Evolutionary conservation across 2,329 filamentous ascomycete genomes (phyloP).

Genomic region (Penicillium paneum): DNA sequence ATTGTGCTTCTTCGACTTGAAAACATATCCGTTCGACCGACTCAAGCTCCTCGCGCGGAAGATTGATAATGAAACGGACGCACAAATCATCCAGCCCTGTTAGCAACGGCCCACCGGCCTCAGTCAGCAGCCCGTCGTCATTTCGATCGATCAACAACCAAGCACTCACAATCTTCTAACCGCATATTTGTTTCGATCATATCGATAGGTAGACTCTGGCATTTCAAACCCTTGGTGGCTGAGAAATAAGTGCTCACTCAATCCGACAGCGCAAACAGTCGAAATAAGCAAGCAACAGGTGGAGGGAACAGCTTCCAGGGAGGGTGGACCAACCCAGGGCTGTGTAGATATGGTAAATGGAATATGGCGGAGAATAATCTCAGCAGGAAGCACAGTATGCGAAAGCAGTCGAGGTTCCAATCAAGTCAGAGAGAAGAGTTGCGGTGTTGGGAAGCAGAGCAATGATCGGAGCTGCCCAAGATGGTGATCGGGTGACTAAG

Average conservation of each 20-base stretch:
- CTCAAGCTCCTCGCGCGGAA: conserved; percentile 84
- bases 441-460: conserved; percentile 8
- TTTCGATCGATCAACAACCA: neutral
- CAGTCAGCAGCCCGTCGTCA: conserved; percentile 22
- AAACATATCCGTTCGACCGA: conserved; percentile 95
- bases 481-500: conserved; percentile 21
- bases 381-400: neutral
- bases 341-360: conserved; percentile 4
- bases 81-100: conserved; percentile 94
- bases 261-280: conserved; percentile 21
- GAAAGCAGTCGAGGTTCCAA: neutral
- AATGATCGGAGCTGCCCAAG: conserved; percentile 16
- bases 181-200: conserved; percentile 79
- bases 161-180: conserved; percentile 78
- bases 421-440: neutral
- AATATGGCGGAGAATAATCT: conserved; percentile 1
- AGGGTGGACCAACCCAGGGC: conserved; percentile 17
- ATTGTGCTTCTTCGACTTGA: conserved; percentile 98
- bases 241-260: conserved; percentile 23
- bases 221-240: conserved; percentile 50
- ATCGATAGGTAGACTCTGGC: conserved; percentile 56
- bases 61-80: conserved; percentile 96
- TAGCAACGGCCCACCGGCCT: conserved; percentile 7
- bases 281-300: conserved; percentile 14
- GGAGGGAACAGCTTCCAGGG: conserved; percentile 27